Evolutionary conservation across 2,329 filamentous ascomycete species (phyloP).

Genomic region (Monosporascus ibericus): DNA sequence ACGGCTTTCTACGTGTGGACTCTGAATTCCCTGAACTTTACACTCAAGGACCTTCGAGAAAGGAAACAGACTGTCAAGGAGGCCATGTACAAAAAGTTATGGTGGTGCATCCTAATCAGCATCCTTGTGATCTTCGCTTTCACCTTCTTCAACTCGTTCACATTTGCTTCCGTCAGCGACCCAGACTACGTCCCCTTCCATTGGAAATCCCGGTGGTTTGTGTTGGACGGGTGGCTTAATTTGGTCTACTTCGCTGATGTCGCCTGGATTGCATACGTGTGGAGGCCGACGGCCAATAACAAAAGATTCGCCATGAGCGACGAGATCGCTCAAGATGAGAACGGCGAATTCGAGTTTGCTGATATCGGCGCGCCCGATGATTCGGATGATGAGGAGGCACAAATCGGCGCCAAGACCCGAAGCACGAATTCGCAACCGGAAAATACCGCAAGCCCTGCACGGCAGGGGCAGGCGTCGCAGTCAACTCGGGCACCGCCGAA

Average conservation of each 20-base stretch:
- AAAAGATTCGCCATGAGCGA: constrained; percentile 97
- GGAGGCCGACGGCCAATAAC: constrained; percentile 95
- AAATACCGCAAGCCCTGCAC: constrained; percentile 9
- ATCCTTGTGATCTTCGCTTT: constrained; percentile 96
- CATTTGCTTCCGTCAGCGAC: constrained; percentile 77
- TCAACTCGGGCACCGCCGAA: constrained; percentile 14
- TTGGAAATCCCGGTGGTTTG: constrained; percentile 97
- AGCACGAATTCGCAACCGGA: constrained; percentile 15
- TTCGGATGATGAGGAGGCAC: constrained; percentile 53
- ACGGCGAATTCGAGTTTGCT: constrained; percentile 89
- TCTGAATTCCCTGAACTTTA: constrained; percentile 86
- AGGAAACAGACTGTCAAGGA: constrained; percentile 92
- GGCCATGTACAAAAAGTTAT: constrained; percentile 94
- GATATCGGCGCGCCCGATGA: constrained; percentile 75
- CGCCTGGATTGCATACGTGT: constrained; percentile 87
- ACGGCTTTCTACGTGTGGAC: constrained; percentile 99
- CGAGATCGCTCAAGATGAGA: constrained; percentile 96
- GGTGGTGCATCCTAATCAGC: constrained; percentile 92
- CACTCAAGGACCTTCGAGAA: constrained; percentile 92
- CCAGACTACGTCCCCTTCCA: constrained; percentile 92
- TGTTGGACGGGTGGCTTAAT: constrained; percentile 95
- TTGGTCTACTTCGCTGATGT: constrained; percentile 94
- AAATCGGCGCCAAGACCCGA: constrained; percentile 35
- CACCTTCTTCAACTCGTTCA: constrained; percentile 97
- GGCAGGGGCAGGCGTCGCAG: constrained; percentile 14